These are phyloP conservation scores for Ustilago trichophora DNA, from an alignment of 1,284 basidiomycete genomes.

Conservation along the genomic window DNA sequence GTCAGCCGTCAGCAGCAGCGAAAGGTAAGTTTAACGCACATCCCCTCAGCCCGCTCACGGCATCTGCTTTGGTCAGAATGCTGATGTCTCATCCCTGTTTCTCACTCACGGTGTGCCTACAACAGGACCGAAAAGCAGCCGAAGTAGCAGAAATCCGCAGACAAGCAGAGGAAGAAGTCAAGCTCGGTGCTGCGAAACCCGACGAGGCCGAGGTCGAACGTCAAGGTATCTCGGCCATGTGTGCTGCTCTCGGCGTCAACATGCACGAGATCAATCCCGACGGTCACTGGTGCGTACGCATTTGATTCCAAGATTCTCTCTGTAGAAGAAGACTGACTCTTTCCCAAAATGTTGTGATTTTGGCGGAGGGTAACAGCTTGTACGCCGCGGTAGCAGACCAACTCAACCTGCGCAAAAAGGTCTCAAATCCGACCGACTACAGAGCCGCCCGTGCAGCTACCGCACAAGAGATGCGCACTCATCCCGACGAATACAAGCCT, in stretches of 20 bases:
- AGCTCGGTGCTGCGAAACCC: conserved; percentile 38
- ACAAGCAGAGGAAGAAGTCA: conserved; percentile 52
- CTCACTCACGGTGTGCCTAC: too few species aligned
- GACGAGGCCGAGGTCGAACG: conserved; percentile 53
- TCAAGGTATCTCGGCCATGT: conserved; percentile 49
- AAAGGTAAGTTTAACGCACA: too few species aligned
- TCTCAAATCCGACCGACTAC: conserved; percentile 66
- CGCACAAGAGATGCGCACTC: conserved; percentile 81
- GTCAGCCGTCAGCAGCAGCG: conserved; percentile 43
- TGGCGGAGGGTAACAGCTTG: conserved; percentile 69
- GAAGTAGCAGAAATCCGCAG: conserved; percentile 44
- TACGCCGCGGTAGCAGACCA: conserved; percentile 92
- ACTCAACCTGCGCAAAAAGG: conserved; percentile 58
- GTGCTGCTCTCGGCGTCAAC: conserved; percentile 41
- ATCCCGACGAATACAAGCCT: conserved; percentile 90
- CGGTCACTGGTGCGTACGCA: conserved; percentile 77
- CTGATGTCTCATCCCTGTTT: too few species aligned
- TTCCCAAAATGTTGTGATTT: too few species aligned
- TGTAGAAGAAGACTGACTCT: too few species aligned
- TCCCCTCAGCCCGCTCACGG: too few species aligned
- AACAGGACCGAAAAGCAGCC: conserved; percentile 58
- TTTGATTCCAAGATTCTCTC: too few species aligned
- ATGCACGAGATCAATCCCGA: conserved; percentile 80
- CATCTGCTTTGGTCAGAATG: too few species aligned
- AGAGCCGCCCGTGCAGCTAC: conserved; percentile 74